Conservation (phyloP, 148 eudicot species). For the Diospyros kaki region DNA sequence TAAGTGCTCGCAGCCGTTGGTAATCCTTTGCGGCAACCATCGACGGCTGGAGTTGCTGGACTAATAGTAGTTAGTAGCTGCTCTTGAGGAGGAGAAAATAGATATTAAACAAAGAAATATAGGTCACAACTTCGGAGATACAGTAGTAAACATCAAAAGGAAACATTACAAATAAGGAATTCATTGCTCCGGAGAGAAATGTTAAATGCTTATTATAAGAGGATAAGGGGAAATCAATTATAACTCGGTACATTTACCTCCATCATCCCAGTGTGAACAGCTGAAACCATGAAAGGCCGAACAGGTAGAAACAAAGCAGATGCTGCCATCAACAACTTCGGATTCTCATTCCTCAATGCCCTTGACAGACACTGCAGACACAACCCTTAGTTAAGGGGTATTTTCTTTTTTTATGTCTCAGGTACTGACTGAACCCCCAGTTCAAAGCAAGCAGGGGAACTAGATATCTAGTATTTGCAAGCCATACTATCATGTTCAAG, state of each 20-base stretch:
- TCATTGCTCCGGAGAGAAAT: neutral
- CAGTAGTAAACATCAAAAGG: neutral
- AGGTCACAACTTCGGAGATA: neutral
- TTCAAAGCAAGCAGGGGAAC: too few relatives aligned
- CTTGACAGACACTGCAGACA: slow-evolving; percentile 74
- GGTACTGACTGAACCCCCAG: too few relatives aligned
- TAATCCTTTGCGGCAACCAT: too few relatives aligned
- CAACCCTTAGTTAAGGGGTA: neutral
- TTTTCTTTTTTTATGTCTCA: too few relatives aligned
- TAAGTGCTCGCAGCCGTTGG: too few relatives aligned
- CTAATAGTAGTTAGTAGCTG: neutral
- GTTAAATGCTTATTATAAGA: neutral
- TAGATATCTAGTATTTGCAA: too few relatives aligned
- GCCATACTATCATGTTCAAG: too few relatives aligned
- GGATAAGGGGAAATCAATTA: neutral
- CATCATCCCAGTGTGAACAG: slow-evolving; percentile 93
- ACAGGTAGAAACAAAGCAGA: slow-evolving; percentile 82
- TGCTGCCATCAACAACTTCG: slow-evolving; percentile 82
- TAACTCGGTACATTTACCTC: slow-evolving; percentile 52
- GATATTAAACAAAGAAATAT: too few relatives aligned
- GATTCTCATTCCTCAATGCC: slow-evolving; percentile 78
- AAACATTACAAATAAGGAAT: neutral
- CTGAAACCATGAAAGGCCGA: slow-evolving; percentile 96
- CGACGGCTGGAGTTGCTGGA: neutral
- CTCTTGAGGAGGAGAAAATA: too few relatives aligned